Base-by-base conservation (phyloP, 2,329 filamentous ascomycete genomes). In the Phialophora expanda region DNA sequence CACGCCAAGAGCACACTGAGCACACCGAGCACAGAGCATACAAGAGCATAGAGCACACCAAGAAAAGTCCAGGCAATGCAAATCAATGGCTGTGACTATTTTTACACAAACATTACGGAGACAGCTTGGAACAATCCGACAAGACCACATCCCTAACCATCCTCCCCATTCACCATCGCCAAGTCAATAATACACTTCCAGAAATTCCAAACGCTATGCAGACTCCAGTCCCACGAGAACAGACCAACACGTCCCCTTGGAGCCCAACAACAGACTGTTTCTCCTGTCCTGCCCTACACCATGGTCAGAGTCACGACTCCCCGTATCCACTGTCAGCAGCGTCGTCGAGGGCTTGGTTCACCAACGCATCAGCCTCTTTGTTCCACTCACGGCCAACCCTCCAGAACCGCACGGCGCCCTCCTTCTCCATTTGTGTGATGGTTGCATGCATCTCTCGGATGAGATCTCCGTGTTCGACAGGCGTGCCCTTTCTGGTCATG, bases 381-480 rank as follows among this genome's bases (percentile, higher is more conserved):
- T 85, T 86, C 72, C 69, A 77, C 14, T 78, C 74, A 44, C 79
- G 75, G 2, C 78, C 77, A 38, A 86, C 82, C 56, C 71, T 75
- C 83, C 83, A 86, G 69, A 86, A 80, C 46, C 75, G 66, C n/a
- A 85, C 73, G 6, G 70, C 62, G 26, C 83, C 44, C 0, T 78
- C 69, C 2, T 75, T 65, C 66, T 82, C 79, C 1, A 79, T 66
- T 60, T 81, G 77, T 12, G 32, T 65, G 61, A 72, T 70, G 8
- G 60, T 65, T 0, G 76, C 76, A 9, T 85, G 74, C 2, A 87
- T 72, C 14, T 74, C 67, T 70, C 85, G 74, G 83, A 85, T 87
- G 24, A 87, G 67, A 66, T 87, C 84, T 65, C 72, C 75, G 66
- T 86, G 86, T 72, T 81, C 81, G 54, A 86, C 81, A 0, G 70